Base-by-base conservation (phyloP, 23 red algal species). In the Gracilariopsis chorda region DNA sequence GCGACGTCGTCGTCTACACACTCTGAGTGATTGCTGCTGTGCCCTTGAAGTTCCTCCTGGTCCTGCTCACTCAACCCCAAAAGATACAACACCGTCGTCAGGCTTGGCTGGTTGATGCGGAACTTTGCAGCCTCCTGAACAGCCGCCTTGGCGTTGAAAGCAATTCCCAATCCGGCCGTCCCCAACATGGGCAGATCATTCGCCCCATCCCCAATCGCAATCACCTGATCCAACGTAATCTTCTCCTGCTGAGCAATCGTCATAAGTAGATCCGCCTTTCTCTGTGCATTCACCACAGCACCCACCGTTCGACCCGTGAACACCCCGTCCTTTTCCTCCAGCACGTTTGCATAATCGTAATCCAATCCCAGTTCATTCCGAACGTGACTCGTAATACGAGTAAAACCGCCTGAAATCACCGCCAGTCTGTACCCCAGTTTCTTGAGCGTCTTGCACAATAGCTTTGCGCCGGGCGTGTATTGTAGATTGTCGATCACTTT, bases 131-230 rank as follows among this genome's bases (percentile, higher is more conserved):
- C 88, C 69, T 92, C 92, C 78, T 98, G 96, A 42, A 98, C 96
- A 13, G 96, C 96, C 23, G 96, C 92, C 77, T 98, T 98, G 28
- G 96, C 96, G 70, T 98, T 98, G 45, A 98, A 98, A 5, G 96
- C 96, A 46, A 98, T 95, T 20, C 96, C 96, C 19, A 98, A 57
- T 1, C 96, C 96, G 3, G 96, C 96, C 16, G 92, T 93, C 7
- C 88, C 92, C 13, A 98, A 82, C 96, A 98, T 98, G 0, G 88
- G 88, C 63, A 95, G 65, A 84, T 98, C 96, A 68, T 98, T 98
- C 37, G 92, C 92, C 42, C 96, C 96, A 84, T 98, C 96, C 11
- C 96, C 96, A 42, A 98, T 94, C 7, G 92, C 92, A 59, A 95
- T 95, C 36, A 93, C 88, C 87, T 98, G 96, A 57, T 95, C 88